Evolutionary conservation across 208 protist genomes (phyloP), one percentile per base, ranked within the genome.

Genomic region (Leishmania martiniquensis): DNA sequence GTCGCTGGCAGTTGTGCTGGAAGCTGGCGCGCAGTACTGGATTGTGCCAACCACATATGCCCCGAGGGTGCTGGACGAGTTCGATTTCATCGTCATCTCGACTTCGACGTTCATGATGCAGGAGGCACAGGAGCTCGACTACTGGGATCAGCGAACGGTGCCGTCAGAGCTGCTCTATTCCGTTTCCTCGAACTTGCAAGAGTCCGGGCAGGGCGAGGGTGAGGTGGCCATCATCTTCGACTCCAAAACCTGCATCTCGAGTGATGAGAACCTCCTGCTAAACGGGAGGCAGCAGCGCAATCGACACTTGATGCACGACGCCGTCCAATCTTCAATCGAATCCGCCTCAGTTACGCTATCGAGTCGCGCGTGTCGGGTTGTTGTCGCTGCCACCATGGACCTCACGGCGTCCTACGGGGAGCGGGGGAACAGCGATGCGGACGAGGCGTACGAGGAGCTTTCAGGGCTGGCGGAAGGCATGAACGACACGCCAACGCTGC

Each of bases 21-120:
- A 88, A 12, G 84, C 80, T 42, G 85, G 86, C 29, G 84, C 87
- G 10, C 66, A 89, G 44, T 96, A 94, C 85, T 97, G 94, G 94
- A 77, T 97, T 12, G 79, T 96, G 2, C 94, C 94, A 45, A 95
- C 85, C 76, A 91, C 88, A 4, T 75, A 89, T 71, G 76, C 72
- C 15, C 75, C 80, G 15, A 89, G 92, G 15, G 62, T 80, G 37
- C 85, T 90, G 49, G 86, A 88, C 52, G 78, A 80, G 44, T 97
- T 95, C 75, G 70, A 90, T 55, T 29, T 96, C 10, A 76, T 88
- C 34, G 76, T 96, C 55, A 89, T 95, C 66, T 75, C 81, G 25
- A 68, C 83, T 0, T 78, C 88, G 25, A 71, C 83, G 12, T 95
- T 95, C 57, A 37, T 79, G 73, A 39, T 97, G 39, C 83, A 80